A percentile compares a stretch with the other conserved stretches of the same genome.
Evolutionary conservation across 306 rosid species (phyloP).

Genomic region (Boehmeria nivea): DNA sequence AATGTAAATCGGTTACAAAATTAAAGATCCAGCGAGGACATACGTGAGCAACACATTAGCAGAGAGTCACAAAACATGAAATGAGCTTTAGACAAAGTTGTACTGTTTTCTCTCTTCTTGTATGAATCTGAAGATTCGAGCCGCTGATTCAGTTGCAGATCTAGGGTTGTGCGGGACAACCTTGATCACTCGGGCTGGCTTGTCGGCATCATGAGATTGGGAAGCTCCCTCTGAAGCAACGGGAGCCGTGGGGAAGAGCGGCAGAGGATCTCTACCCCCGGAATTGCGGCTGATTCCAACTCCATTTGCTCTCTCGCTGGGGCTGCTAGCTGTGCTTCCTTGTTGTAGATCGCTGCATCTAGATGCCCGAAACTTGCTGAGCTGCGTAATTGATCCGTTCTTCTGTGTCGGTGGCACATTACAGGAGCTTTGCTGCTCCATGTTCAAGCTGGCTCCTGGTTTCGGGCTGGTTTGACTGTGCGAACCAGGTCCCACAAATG

Average conservation of each 20-base stretch:
- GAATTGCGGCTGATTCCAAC: constrained; percentile 25
- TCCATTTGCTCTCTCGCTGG: constrained; percentile 46
- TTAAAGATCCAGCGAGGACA: background rate
- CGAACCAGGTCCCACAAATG: constrained; percentile 33
- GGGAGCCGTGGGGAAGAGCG: constrained; percentile 43
- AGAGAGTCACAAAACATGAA: background rate
- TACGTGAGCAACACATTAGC: background rate
- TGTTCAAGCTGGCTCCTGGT: constrained; percentile 26
- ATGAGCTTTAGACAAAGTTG: constrained; percentile 20
- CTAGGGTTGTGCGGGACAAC: constrained; percentile 88
- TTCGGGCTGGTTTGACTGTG: constrained; percentile 18
- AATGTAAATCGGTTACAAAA: background rate
- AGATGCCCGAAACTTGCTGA: constrained; percentile 29
- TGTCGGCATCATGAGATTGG: constrained; percentile 37
- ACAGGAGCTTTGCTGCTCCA: constrained; percentile 40
- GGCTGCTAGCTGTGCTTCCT: constrained; percentile 65
- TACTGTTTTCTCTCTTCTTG: constrained; percentile 82
- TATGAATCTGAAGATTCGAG: constrained; percentile 84
- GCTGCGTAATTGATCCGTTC: constrained; percentile 29
- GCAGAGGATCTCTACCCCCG: constrained; percentile 47
- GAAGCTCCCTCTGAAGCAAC: constrained; percentile 37
- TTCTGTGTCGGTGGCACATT: constrained; percentile 42
- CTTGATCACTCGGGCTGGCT: constrained; percentile 57
- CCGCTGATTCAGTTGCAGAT: constrained; percentile 85
- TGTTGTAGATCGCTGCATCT: constrained; percentile 49